These are phyloP conservation scores for Candida tunisiensis DNA, from an alignment of 1,139 yeast genomes.

Conservation along the genomic window DNA sequence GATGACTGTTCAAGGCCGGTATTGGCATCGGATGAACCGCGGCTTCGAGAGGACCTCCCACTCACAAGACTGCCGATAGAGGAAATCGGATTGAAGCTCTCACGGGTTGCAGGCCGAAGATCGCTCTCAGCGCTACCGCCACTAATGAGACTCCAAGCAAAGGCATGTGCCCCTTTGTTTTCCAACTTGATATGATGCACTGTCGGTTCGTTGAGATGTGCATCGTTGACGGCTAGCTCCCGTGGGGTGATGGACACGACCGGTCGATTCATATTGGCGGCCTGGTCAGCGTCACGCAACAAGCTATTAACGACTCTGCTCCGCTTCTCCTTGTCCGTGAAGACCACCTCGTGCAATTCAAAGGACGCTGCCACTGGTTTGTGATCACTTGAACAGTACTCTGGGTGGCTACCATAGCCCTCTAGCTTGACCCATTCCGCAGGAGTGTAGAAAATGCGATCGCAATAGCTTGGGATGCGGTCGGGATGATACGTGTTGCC, in stretches of 20 bases:
- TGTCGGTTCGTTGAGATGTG: conserved; percentile 5
- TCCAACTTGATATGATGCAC: conserved; percentile 2
- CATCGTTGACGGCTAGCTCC: conserved; percentile 8
- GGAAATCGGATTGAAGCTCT: too few relatives aligned
- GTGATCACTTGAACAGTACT: conserved; percentile 49
- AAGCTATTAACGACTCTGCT: conserved; percentile 19
- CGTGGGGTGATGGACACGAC: conserved; percentile 17
- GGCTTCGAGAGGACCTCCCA: too few relatives aligned
- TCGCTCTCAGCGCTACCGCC: too few relatives aligned
- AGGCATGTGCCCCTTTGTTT: too few relatives aligned
- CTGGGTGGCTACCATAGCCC: conserved; percentile 6
- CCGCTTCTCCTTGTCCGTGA: conserved; percentile 29
- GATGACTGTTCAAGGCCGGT: too few relatives aligned
- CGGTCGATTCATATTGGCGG: conserved; percentile 28
- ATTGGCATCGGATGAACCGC: too few relatives aligned
- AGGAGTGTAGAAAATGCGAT: conserved; percentile 34
- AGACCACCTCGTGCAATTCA: conserved; percentile 26
- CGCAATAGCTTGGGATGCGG: conserved; percentile 71
- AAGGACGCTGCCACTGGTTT: conserved; percentile 49
- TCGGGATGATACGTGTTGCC: conserved; percentile 26
- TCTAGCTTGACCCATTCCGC: conserved; percentile 3
- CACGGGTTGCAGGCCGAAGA: too few relatives aligned
- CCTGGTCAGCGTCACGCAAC: conserved; percentile 23
- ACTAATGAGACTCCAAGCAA: too few relatives aligned
- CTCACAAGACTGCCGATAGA: too few relatives aligned